These are phyloP conservation scores for Fusarium sambucinum DNA, from an alignment of 2,329 filamentous ascomycete genomes.

Conservation along the genomic window DNA sequence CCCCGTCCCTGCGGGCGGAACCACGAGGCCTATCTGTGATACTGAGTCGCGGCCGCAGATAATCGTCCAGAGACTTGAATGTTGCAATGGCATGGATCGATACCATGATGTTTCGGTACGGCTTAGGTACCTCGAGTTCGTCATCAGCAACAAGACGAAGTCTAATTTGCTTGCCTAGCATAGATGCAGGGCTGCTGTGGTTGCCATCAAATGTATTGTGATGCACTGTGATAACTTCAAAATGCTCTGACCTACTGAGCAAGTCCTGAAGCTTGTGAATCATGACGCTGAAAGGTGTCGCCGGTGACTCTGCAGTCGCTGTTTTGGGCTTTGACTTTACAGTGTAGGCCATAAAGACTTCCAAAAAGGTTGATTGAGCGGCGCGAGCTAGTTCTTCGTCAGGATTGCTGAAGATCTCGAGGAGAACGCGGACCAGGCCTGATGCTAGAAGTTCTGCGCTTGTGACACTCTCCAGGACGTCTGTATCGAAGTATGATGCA, in stretches of 20 bases:
- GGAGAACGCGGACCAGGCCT: constrained; percentile 84
- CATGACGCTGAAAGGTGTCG: constrained; percentile 89
- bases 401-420: constrained; percentile 83
- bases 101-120: constrained; percentile 96
- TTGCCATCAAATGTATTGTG: constrained; percentile 92
- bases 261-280: constrained; percentile 96
- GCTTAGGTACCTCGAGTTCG: constrained; percentile 86
- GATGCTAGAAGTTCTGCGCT: constrained; percentile 95
- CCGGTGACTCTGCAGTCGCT: constrained; percentile 74
- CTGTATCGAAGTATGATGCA: constrained; percentile 86
- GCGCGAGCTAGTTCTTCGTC: constrained; percentile 71
- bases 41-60: constrained; percentile 89
- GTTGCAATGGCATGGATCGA: constrained; percentile 98
- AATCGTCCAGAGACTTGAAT: constrained; percentile 96
- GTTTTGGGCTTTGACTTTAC: constrained; percentile 75
- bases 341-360: constrained; percentile 88
- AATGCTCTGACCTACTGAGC: constrained; percentile 95
- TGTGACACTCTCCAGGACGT: constrained; percentile 91
- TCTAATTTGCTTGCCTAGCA: constrained; percentile 95
- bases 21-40: constrained; percentile 76
- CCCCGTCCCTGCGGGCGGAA: constrained; percentile 69
- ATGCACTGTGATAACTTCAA: constrained; percentile 95
- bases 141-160: constrained; percentile 91
- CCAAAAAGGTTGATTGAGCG: constrained; percentile 85
- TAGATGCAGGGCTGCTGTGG: constrained; percentile 90